Conservation (phyloP, 208 protist genomes). For the Trypanosoma brucei region DNA sequence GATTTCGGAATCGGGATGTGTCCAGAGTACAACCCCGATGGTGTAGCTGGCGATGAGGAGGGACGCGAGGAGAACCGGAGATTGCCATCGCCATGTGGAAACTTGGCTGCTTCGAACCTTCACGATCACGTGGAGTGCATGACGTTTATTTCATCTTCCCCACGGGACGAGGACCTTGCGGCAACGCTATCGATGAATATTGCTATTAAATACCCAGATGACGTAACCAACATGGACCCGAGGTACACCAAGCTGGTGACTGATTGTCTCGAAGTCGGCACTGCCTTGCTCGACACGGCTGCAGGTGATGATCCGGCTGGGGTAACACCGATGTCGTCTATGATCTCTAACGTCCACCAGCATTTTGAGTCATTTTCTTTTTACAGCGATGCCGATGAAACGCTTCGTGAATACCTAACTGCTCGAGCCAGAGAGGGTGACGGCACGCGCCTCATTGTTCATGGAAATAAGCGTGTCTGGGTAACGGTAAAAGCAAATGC, state of each 20-base stretch:
- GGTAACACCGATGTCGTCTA: neutral
- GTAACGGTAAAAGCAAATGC: slow-evolving; percentile 13
- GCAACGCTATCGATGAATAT: slow-evolving; percentile 31
- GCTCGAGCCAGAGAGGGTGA: slow-evolving; percentile 15
- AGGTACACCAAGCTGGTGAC: slow-evolving; percentile 19
- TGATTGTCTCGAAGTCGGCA: slow-evolving; percentile 26
- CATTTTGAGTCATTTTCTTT: slow-evolving; percentile 21
- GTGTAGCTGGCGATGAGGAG: too few species aligned
- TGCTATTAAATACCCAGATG: slow-evolving; percentile 20
- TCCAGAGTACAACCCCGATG: neutral
- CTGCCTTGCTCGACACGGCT: slow-evolving; percentile 20
- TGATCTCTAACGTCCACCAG: slow-evolving; percentile 9
- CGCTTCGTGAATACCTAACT: slow-evolving; percentile 16
- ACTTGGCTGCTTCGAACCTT: too few species aligned
- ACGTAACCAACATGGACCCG: slow-evolving; percentile 10
- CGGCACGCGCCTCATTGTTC: slow-evolving; percentile 17
- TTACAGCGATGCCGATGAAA: slow-evolving; percentile 25
- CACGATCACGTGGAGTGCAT: slow-evolving; percentile 5
- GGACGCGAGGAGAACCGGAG: too few species aligned
- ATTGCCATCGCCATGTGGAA: too few species aligned
- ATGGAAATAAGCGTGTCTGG: slow-evolving; percentile 23
- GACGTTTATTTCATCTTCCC: slow-evolving; percentile 5
- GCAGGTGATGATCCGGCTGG: neutral
- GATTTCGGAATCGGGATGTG: slow-evolving; percentile 16
- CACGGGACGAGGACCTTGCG: slow-evolving; percentile 3